Conservation (phyloP, 2,329 filamentous ascomycete species). For the Aspergillus japonicus region DNA sequence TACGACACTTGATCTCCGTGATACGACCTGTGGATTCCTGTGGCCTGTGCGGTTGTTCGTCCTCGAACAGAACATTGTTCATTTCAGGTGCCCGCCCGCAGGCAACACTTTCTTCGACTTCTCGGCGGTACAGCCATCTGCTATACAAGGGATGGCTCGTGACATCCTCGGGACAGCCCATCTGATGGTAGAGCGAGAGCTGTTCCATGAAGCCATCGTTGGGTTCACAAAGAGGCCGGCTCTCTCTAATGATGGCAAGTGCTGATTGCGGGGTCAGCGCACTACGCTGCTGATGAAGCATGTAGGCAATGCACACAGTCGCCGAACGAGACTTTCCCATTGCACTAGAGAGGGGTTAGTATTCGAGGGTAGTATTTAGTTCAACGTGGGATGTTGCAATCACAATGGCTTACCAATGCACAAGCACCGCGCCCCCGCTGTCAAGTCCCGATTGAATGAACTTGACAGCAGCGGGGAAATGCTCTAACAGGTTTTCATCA, state of each 20-base stretch:
- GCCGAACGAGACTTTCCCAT: conserved; percentile 96
- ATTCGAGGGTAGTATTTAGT: neutral
- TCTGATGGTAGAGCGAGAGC: conserved; percentile 79
- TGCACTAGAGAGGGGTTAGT: conserved; percentile 58
- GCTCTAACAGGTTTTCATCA: conserved; percentile 79
- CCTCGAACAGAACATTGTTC: conserved; percentile 72
- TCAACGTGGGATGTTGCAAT: neutral
- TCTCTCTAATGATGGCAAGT: conserved; percentile 66
- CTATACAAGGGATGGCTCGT: conserved; percentile 75
- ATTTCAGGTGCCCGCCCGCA: conserved; percentile 75
- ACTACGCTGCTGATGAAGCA: conserved; percentile 64
- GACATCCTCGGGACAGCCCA: conserved; percentile 72
- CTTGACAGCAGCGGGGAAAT: conserved; percentile 72
- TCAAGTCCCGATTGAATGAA: conserved; percentile 80
- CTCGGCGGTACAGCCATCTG: conserved; percentile 68
- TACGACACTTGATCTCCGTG: conserved; percentile 79
- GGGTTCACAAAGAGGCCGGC: conserved; percentile 77
- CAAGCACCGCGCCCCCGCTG: conserved; percentile 59
- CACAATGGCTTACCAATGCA: conserved; percentile 64
- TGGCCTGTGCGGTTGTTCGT: conserved; percentile 43
- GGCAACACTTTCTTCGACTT: conserved; percentile 66
- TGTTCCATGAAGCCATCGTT: conserved; percentile 92
- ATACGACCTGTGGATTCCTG: conserved; percentile 23
- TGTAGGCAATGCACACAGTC: conserved; percentile 77
- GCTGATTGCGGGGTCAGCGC: conserved; percentile 62